These are phyloP conservation scores for Botryotinia globosa DNA, from an alignment of 2,329 filamentous ascomycete genomes.

Conservation along the genomic window DNA sequence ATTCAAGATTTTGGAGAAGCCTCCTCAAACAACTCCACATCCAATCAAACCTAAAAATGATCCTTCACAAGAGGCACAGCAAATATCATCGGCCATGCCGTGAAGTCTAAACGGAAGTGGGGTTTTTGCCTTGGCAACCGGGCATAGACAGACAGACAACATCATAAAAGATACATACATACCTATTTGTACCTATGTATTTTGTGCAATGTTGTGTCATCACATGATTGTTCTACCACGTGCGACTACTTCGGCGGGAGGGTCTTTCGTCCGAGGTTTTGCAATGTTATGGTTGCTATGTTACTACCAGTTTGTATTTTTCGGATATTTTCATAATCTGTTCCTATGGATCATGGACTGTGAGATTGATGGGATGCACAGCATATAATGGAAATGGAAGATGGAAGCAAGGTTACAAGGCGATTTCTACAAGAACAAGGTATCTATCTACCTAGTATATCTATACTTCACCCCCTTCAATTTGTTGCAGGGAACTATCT, in stretches of 20 bases:
- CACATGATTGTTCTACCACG: conserved; percentile 14
- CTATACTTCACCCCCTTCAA: background rate
- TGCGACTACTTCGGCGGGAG: background rate
- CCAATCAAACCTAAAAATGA: background rate
- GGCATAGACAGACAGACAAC: background rate
- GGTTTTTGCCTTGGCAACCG: background rate
- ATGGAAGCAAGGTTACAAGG: background rate
- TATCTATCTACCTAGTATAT: conserved; percentile 1
- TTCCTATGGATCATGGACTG: background rate
- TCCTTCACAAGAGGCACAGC: background rate
- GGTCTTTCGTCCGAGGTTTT: conserved; percentile 1
- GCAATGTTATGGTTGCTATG: conserved; percentile 9
- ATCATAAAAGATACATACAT: background rate
- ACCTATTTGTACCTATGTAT: background rate
- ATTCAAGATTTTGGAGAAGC: background rate
- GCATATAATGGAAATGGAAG: background rate
- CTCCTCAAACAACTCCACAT: conserved; percentile 5
- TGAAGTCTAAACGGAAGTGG: background rate
- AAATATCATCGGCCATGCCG: conserved; percentile 8
- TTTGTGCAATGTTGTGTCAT: background rate
- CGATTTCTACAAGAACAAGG: background rate
- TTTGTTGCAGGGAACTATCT: background rate
- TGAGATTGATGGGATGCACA: conserved; percentile 10
- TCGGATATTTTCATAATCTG: background rate
- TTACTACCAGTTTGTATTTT: conserved; percentile 1